These are phyloP conservation scores for Babesia sp. DNA, from an alignment of 169 alveolate genomes.

Conservation along the genomic window DNA sequence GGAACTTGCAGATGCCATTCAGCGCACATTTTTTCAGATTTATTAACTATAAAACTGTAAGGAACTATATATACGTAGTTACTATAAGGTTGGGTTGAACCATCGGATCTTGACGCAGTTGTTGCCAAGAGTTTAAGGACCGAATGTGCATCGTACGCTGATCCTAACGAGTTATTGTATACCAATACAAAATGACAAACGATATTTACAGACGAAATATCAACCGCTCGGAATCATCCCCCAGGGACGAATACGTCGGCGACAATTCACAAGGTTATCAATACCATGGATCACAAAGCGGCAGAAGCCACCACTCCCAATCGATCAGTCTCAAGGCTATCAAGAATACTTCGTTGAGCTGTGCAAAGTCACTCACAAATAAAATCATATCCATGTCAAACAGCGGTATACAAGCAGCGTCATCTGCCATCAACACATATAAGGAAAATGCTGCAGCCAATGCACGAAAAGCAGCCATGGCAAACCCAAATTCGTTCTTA, in stretches of 20 bases:
- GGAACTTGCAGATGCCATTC: background rate
- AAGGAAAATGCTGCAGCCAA: conserved; percentile 41
- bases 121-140: too few species aligned
- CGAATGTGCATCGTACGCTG: too few species aligned
- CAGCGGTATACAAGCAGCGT: conserved; percentile 43
- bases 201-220: conserved; percentile 24
- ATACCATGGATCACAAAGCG: background rate
- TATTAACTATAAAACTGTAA: background rate
- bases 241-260: background rate
- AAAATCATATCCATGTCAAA: conserved; percentile 43
- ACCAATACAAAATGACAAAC: conserved; percentile 29
- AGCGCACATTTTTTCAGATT: background rate
- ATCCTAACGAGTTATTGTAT: too few species aligned
- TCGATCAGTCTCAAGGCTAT: conserved; percentile 36
- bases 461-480: conserved; percentile 25
- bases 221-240: conserved; percentile 4
- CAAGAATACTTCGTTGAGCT: conserved; percentile 28
- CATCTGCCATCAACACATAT: conserved; percentile 31
- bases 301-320: conserved; percentile 19
- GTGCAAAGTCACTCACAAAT: conserved; percentile 59
- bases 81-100: too few species aligned
- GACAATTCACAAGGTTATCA: background rate
- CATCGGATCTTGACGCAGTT: too few species aligned
- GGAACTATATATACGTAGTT: too few species aligned
- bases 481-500: conserved; percentile 30